A percentile compares a stretch with the other conserved stretches of the same genome.
These are phyloP conservation scores for Onygena corvina DNA, from an alignment of 2,329 filamentous ascomycete genomes.

Conservation along the genomic window DNA sequence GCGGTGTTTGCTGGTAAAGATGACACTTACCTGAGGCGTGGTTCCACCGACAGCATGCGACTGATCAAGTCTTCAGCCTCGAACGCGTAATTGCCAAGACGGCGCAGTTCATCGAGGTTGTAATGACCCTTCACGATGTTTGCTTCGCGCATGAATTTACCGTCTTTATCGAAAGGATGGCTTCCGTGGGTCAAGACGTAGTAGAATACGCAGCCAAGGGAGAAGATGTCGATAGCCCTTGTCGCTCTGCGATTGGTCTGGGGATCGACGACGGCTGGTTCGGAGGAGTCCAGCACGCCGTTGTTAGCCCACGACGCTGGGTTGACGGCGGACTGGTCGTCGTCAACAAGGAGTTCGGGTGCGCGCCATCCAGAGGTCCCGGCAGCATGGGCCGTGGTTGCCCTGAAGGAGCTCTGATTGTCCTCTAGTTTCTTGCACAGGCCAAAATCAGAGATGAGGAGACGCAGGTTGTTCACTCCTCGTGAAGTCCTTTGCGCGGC, in stretches of 20 bases:
- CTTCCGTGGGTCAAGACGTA: conserved; percentile 89
- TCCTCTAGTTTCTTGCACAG: conserved; percentile 94
- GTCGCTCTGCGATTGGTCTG: conserved; percentile 66
- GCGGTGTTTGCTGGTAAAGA: not conserved
- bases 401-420: conserved; percentile 85
- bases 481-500: conserved; percentile 45
- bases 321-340: conserved; percentile 46
- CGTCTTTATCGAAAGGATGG: conserved; percentile 89
- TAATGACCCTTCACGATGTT: conserved; percentile 89
- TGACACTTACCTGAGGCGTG: conserved; percentile 42
- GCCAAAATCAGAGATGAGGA: conserved; percentile 94
- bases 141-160: conserved; percentile 88
- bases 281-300: conserved; percentile 34
- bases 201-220: conserved; percentile 92
- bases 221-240: conserved; percentile 94
- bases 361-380: conserved; percentile 95
- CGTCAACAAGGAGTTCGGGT: conserved; percentile 77
- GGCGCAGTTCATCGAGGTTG: conserved; percentile 57
- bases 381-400: conserved; percentile 83
- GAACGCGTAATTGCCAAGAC: conserved; percentile 68
- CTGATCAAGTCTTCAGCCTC: conserved; percentile 80
- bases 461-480: conserved; percentile 54
- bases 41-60: conserved; percentile 61
- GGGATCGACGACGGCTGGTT: conserved; percentile 43
- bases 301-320: conserved; percentile 22